phyloP scores from a whole-genome alignment of 2,329 filamentous ascomycete genomes.

The Phyllosticta citrichinensis region DNA sequence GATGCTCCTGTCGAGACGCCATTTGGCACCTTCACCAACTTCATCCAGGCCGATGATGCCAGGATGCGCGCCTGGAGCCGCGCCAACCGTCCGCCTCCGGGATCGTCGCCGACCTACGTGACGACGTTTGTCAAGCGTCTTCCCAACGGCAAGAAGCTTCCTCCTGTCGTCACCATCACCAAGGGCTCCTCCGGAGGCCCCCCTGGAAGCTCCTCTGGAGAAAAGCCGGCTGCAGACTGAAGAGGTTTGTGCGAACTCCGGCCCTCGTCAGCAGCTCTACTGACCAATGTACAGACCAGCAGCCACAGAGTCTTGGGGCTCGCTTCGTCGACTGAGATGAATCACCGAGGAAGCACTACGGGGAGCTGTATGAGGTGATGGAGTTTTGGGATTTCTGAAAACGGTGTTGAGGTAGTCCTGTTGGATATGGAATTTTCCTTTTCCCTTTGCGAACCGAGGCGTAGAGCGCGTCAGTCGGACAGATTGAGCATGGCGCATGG shows the following conservation, averaged over 20 bases:
- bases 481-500: too few relatives aligned
- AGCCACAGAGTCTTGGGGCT: too few relatives aligned
- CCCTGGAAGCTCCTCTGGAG: not conserved
- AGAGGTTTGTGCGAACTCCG: not conserved
- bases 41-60: not conserved
- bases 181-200: not conserved
- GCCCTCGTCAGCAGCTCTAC: not conserved
- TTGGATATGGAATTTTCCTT: too few relatives aligned
- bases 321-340: too few relatives aligned
- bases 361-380: too few relatives aligned
- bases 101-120: not conserved
- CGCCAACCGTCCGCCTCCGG: not conserved
- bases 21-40: not conserved
- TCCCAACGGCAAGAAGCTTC: not conserved
- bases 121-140: not conserved
- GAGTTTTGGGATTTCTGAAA: too few relatives aligned
- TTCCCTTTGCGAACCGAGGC: too few relatives aligned
- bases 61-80: not conserved
- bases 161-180: not conserved
- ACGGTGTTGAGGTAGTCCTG: too few relatives aligned
- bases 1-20: not conserved
- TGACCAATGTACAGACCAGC: not conserved
- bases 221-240: not conserved
- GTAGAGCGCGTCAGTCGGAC: too few relatives aligned
- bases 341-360: too few relatives aligned